phyloP scores from a whole-genome alignment of 345 rosid species.

The Streptanthus diversifolius region DNA sequence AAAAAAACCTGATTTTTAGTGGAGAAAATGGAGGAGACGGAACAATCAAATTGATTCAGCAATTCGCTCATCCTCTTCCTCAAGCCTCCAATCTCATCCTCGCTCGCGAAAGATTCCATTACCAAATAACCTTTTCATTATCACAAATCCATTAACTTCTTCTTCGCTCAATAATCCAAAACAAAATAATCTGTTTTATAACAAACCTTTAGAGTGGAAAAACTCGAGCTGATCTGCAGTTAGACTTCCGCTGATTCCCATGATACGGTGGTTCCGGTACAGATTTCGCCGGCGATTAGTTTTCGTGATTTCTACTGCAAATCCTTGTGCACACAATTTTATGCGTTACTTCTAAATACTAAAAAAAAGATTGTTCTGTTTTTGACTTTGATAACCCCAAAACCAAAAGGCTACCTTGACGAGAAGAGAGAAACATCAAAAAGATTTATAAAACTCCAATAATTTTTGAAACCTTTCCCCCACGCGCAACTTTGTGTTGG shows the following conservation, averaged over 20 bases:
- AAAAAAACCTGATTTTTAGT: conserved; percentile 71
- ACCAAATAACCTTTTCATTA: conserved; percentile 58
- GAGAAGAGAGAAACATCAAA: background rate
- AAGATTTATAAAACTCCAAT: background rate
- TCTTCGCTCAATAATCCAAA: background rate
- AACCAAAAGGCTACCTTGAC: background rate
- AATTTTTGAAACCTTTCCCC: background rate
- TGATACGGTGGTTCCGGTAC: too few relatives aligned
- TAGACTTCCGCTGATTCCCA: conserved; percentile 57
- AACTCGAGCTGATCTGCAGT: conserved; percentile 55
- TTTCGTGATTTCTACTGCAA: background rate
- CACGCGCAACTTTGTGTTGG: background rate
- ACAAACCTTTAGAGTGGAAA: conserved; percentile 48
- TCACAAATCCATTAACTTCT: background rate
- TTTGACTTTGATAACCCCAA: background rate
- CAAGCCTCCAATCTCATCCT: conserved; percentile 55
- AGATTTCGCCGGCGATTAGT: background rate
- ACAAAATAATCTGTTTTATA: too few relatives aligned
- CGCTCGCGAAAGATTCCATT: conserved; percentile 65
- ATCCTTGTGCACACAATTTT: background rate
- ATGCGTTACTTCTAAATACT: background rate
- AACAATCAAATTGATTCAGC: conserved; percentile 57
- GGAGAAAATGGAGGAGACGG: conserved; percentile 77
- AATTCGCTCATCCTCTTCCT: conserved; percentile 66
- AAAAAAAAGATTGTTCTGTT: background rate